Conservation (phyloP, 352 stramenopile genomes). For the Phytopythium helicoides region DNA sequence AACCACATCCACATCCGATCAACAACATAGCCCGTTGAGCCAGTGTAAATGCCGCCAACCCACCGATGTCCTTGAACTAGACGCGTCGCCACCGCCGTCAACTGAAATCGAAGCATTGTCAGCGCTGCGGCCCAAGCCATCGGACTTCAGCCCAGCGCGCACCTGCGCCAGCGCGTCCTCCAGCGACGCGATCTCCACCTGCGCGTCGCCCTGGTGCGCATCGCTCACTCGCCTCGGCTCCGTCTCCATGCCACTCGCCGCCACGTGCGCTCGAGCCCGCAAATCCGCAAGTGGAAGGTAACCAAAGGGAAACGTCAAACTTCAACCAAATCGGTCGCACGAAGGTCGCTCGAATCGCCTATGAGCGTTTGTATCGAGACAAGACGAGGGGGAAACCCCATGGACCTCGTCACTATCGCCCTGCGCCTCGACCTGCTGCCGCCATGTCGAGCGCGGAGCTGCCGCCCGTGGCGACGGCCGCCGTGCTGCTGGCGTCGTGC, state of each 20-base stretch:
- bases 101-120: constrained; percentile 4
- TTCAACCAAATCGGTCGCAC: constrained; percentile 39
- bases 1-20: background rate
- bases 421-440: too few species aligned
- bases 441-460: constrained; percentile 7
- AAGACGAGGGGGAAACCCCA: too few species aligned
- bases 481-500: constrained; percentile 82
- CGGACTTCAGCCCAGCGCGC: background rate
- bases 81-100: constrained; percentile 16
- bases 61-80: constrained; percentile 23
- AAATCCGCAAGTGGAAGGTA: constrained; percentile 12
- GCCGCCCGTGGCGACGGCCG: constrained; percentile 23
- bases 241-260: background rate
- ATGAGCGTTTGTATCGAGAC: too few species aligned
- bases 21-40: too few species aligned
- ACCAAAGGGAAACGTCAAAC: constrained; percentile 47
- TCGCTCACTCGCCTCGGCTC: constrained; percentile 1
- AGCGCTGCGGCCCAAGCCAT: background rate
- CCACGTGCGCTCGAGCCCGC: background rate
- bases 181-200: constrained; percentile 12
- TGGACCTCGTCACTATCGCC: too few species aligned
- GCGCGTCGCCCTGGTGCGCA: background rate
- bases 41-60: background rate
- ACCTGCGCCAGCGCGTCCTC: constrained; percentile 26
- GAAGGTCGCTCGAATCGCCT: constrained; percentile 34